Conservation (phyloP, 306 rosid species). For the Cucurbita moschata region DNA sequence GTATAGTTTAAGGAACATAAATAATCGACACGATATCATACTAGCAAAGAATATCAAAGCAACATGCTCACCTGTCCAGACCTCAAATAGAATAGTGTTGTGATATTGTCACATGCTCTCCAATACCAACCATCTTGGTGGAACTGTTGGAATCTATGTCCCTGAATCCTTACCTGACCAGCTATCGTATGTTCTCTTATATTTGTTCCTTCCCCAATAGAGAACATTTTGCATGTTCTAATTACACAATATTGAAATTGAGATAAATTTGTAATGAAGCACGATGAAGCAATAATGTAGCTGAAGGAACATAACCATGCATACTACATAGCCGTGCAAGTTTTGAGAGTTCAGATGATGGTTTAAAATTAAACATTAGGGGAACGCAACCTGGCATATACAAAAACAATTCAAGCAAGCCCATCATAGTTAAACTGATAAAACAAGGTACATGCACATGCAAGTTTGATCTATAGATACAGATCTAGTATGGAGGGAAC, state of each 20-base stretch:
- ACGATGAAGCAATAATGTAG: not conserved
- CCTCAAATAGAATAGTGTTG: slow-evolving; percentile 83
- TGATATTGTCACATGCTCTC: slow-evolving; percentile 39
- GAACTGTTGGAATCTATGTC: slow-evolving; percentile 39
- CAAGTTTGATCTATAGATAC: not conserved
- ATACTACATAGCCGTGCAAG: not conserved
- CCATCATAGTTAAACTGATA: not conserved
- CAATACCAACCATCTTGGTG: slow-evolving; percentile 92
- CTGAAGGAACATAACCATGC: not conserved
- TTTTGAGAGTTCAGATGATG: not conserved
- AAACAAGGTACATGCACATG: not conserved
- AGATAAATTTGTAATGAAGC: not conserved
- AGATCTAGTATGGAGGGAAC: not conserved
- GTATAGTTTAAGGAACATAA: not conserved
- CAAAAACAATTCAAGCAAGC: not conserved
- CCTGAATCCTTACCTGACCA: slow-evolving; percentile 54
- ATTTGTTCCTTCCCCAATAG: slow-evolving; percentile 72
- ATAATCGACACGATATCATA: not conserved
- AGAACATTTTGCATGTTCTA: slow-evolving; percentile 78
- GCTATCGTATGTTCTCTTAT: slow-evolving; percentile 47
- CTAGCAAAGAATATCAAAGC: not conserved
- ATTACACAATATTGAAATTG: not conserved
- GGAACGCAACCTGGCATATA: not conserved
- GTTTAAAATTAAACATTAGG: not conserved
- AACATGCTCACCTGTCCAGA: slow-evolving; percentile 56